Evolutionary conservation across 2,329 filamentous ascomycete genomes (phyloP).

Genomic region (Tolypocladium inflatum): DNA sequence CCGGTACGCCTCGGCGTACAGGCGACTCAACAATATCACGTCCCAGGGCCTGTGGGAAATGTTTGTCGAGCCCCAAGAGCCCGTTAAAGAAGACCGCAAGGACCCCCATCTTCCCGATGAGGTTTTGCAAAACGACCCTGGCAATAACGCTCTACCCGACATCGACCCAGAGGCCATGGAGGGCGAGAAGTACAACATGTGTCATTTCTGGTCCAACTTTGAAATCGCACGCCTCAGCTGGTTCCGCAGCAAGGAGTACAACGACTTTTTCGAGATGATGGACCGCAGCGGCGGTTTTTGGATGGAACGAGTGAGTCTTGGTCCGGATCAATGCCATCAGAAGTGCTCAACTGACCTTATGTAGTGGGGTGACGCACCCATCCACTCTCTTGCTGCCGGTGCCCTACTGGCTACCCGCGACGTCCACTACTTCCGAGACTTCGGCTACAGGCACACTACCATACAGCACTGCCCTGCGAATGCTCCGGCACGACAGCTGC

Average conservation of each 20-base stretch:
- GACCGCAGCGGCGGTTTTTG: conserved; percentile 96
- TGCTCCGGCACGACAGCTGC: conserved; percentile 77
- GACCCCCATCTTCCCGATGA: conserved; percentile 69
- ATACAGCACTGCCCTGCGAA: conserved; percentile 98
- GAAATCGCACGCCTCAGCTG: conserved; percentile 92
- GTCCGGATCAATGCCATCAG: background rate
- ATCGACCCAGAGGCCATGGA: conserved; percentile 94
- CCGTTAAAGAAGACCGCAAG: conserved; percentile 51
- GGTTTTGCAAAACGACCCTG: conserved; percentile 66
- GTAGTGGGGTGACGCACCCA: conserved; percentile 96
- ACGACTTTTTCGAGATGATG: conserved; percentile 99
- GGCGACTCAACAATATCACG: conserved; percentile 79
- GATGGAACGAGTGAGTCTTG: conserved; percentile 76
- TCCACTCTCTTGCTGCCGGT: conserved; percentile 93
- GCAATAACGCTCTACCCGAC: conserved; percentile 59
- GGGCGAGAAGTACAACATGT: conserved; percentile 98
- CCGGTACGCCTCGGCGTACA: conserved; percentile 97
- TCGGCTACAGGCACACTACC: conserved; percentile 95
- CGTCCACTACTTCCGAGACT: conserved; percentile 98
- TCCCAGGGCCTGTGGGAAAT: conserved; percentile 97
- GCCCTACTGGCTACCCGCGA: conserved; percentile 72
- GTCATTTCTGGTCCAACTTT: conserved; percentile 99
- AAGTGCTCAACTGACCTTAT: conserved; percentile 12
- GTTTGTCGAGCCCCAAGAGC: conserved; percentile 75
- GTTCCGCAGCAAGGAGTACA: conserved; percentile 95